Conservation (phyloP, 331 rosid genomes). For the Ulmus americana region DNA sequence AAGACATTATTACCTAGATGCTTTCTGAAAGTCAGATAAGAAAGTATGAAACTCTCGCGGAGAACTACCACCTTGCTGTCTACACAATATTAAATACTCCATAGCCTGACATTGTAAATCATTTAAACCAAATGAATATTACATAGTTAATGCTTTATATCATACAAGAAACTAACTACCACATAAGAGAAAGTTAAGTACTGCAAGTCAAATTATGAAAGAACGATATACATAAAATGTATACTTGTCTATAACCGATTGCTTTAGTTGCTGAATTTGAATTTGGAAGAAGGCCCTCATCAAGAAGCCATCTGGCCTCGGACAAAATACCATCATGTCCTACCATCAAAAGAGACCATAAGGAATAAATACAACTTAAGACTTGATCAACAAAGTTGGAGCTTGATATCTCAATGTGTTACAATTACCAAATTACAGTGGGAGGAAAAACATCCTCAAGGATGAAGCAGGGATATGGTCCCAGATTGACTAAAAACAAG, state of each 20-base stretch:
- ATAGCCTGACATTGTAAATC: slow-evolving; percentile 56
- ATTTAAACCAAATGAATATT: slow-evolving; percentile 18
- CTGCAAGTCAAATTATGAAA: background rate
- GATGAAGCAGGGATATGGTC: too few relatives aligned
- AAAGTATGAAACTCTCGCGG: slow-evolving; percentile 50
- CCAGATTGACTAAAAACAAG: too few relatives aligned
- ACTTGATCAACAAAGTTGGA: background rate
- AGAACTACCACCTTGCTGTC: slow-evolving; percentile 63
- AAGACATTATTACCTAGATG: slow-evolving; percentile 51
- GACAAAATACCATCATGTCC: slow-evolving; percentile 69
- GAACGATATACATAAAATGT: slow-evolving; percentile 9
- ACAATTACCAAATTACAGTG: too few relatives aligned
- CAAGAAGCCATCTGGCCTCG: slow-evolving; percentile 84
- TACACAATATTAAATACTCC: slow-evolving; percentile 67
- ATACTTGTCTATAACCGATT: slow-evolving; percentile 91
- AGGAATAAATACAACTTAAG: slow-evolving; percentile 1
- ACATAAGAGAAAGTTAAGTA: background rate
- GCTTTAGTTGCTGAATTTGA: slow-evolving; percentile 80
- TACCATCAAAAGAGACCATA: slow-evolving; percentile 31
- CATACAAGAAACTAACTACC: background rate
- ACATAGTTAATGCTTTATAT: slow-evolving; percentile 4
- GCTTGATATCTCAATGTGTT: background rate
- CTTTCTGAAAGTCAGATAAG: slow-evolving; percentile 77
- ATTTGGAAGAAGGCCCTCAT: slow-evolving; percentile 76
- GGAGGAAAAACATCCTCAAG: too few relatives aligned